Percentiles rank a stretch among this genome's conserved stretches.
phyloP scores from a whole-genome alignment of 2,329 filamentous ascomycete genomes.

The Orbilia brochopaga region DNA sequence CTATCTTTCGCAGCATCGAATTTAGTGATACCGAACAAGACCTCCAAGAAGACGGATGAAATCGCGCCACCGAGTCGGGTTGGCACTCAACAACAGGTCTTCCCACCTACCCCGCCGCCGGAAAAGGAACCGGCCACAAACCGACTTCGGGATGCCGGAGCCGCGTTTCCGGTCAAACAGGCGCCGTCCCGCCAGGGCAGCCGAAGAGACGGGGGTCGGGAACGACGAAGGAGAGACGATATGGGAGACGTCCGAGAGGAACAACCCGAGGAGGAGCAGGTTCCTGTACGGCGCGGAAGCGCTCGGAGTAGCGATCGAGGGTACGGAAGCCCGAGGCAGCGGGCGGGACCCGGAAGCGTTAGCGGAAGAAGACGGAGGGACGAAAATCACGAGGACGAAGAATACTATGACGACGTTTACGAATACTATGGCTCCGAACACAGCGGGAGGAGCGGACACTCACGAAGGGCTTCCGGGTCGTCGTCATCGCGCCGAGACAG shows the following conservation, averaged over 20 bases:
- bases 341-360: constrained; percentile 16
- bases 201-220: constrained; percentile 68
- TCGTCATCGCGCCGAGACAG: constrained; percentile 54
- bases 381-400: constrained; percentile 64
- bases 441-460: constrained; percentile 59
- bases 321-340: constrained; percentile 34
- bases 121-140: constrained; percentile 69
- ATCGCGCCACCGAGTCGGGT: constrained; percentile 60
- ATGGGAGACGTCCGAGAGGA: constrained; percentile 55
- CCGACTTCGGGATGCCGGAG: constrained; percentile 41
- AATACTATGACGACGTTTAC: constrained; percentile 74
- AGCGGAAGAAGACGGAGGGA: constrained; percentile 56
- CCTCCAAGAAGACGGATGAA: constrained; percentile 45
- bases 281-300: constrained; percentile 58
- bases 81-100: constrained; percentile 67
- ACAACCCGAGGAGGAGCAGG: constrained; percentile 56
- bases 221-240: constrained; percentile 60
- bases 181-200: constrained; percentile 67
- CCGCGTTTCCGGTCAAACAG: constrained; percentile 45
- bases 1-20: constrained; percentile 93
- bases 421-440: constrained; percentile 61
- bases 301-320: constrained; percentile 58
- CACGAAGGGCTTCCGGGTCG: constrained; percentile 58
- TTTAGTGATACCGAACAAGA: constrained; percentile 81
- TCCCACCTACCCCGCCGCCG: constrained; percentile 97